Percentiles rank a stretch among this genome's conserved stretches.
Evolutionary conservation across 768 basidiomycete genomes (phyloP).

Genomic region (Trametes meyenii): DNA sequence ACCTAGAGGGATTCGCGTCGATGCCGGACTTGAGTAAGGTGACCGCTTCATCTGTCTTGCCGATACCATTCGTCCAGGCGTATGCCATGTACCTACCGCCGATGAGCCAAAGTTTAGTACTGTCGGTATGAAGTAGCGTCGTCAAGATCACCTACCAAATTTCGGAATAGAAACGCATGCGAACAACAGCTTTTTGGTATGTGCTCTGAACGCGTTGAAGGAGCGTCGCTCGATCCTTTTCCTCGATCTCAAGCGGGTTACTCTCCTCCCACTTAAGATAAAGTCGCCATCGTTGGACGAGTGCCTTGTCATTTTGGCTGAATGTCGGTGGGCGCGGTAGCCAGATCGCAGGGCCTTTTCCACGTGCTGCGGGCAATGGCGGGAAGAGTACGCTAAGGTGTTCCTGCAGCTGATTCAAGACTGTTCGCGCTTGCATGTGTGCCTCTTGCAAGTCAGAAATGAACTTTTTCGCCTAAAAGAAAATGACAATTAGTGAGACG

Average conservation of each 20-base stretch:
- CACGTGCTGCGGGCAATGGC: slow-evolving; percentile 46
- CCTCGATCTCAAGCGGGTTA: slow-evolving; percentile 92
- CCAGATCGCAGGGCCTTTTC: slow-evolving; percentile 48
- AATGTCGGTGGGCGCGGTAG: slow-evolving; percentile 77
- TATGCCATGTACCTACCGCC: slow-evolving; percentile 87
- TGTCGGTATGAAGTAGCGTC: neutral
- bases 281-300: slow-evolving; percentile 86
- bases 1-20: slow-evolving; percentile 86
- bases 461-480: slow-evolving; percentile 85
- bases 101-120: neutral
- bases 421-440: slow-evolving; percentile 93
- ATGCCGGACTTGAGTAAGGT: slow-evolving; percentile 82
- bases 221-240: slow-evolving; percentile 70
- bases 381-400: slow-evolving; percentile 64
- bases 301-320: slow-evolving; percentile 66
- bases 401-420: slow-evolving; percentile 79
- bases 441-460: slow-evolving; percentile 89
- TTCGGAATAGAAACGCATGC: slow-evolving; percentile 94
- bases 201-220: slow-evolving; percentile 76
- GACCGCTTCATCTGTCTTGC: slow-evolving; percentile 77
- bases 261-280: slow-evolving; percentile 96
- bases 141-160: slow-evolving; percentile 67
- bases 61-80: slow-evolving; percentile 73
- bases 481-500: neutral
- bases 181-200: slow-evolving; percentile 86